Evolutionary conservation across 768 basidiomycete genomes (phyloP), one percentile per base, ranked within the genome.

Genomic region (Panaeolus cyanescens): DNA sequence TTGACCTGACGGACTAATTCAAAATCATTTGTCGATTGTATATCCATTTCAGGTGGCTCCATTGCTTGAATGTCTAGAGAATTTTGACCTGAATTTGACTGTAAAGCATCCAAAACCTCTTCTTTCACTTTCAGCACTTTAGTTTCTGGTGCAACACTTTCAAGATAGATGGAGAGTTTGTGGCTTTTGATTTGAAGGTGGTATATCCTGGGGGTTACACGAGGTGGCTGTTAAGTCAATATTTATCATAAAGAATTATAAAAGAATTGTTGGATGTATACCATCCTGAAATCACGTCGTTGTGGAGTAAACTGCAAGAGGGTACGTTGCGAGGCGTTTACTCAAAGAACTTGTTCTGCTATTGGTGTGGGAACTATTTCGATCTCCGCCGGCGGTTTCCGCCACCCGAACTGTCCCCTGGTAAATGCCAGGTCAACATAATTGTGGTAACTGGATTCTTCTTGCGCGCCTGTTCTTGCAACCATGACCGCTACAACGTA

Each of bases 131-230:
- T 75, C 12, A 73, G 78, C 68, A 93, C 76, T 5, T 83, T 84
- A 8, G 80, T 80, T 32, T 79, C 80, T 7, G 84, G 86, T 39
- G 80, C 72, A 9, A 81, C 59, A 17, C 69, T 79, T 6, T 86
- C 84, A 63, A 88, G 74, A 66, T 89, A 80, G 65, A 91, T 75
- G 5, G 87, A 87, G 56, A 89, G 75, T 64, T 85, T 90, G 77
- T 92, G 89, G 0, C 90, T 88, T 68, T 89, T 91, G 65, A 92
- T 72, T n/a, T 85, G 79, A 17, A 92, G 68, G 58, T 90, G 86
- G 74, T 87, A 87, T 54, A 84, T 77, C 74, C 87, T 90, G 37
- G 80, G 80, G 13, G 77, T 64, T 68, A 25, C 45, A 50, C 83
- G 81, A 12, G 77, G 80, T 28, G 86, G 85, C 89, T 86, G 34